These are phyloP conservation scores for Erysiphe pulchra DNA, from an alignment of 2,329 filamentous ascomycete species.

Conservation along the genomic window DNA sequence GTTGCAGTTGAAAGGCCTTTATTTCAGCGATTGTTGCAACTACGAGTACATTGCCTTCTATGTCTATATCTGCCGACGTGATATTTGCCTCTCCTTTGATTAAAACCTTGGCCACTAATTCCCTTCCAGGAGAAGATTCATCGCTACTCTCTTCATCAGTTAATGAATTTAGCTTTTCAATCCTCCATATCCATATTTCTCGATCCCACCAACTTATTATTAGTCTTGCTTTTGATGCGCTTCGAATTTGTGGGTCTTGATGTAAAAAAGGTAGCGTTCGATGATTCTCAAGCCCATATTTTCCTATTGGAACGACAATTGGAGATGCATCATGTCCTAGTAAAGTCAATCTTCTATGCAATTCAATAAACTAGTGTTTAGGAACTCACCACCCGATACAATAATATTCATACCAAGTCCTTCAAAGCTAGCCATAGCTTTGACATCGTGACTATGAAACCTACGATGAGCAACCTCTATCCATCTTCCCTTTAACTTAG, in stretches of 20 bases:
- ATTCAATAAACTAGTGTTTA: neutral
- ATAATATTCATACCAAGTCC: constrained; percentile 60
- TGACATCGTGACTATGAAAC: constrained; percentile 86
- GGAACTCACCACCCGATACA: constrained; percentile 56
- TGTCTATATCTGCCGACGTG: constrained; percentile 44
- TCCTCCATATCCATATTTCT: constrained; percentile 61
- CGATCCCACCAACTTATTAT: constrained; percentile 83
- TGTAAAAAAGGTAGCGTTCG: constrained; percentile 63
- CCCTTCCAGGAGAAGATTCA: constrained; percentile 21
- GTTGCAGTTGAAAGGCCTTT: constrained; percentile 49
- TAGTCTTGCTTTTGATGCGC: constrained; percentile 46
- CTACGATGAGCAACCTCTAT: constrained; percentile 61
- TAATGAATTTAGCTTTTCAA: constrained; percentile 13
- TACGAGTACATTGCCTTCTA: constrained; percentile 46
- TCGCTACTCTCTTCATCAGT: constrained; percentile 16
- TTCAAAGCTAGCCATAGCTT: constrained; percentile 79
- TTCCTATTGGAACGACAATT: constrained; percentile 54
- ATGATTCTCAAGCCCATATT: constrained; percentile 57
- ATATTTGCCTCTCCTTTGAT: constrained; percentile 59
- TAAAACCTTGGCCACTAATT: constrained; percentile 42
- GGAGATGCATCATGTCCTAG: constrained; percentile 65
- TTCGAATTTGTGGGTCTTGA: constrained; percentile 46
- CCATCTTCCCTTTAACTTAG: constrained; percentile 42
- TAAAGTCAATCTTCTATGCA: constrained; percentile 12
- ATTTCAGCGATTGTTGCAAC: constrained; percentile 49